These are phyloP conservation scores for Musa itinerans DNA, from an alignment of 176 grass and related monocot genomes.

Conservation along the genomic window DNA sequence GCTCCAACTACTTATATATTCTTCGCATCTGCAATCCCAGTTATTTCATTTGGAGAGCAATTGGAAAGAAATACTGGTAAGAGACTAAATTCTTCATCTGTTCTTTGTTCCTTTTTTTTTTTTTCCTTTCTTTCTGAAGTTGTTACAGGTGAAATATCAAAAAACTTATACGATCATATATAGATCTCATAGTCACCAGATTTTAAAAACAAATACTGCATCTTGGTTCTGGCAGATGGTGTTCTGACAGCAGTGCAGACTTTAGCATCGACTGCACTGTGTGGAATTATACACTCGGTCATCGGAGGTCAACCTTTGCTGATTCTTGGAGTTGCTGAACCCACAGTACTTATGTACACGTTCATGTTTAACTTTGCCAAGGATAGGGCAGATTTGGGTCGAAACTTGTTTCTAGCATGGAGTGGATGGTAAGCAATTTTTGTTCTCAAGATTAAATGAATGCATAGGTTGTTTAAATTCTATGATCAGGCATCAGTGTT, in stretches of 20 bases:
- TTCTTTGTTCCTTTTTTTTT: background rate
- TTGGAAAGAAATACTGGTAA: slow-evolving; percentile 86
- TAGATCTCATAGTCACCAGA: background rate
- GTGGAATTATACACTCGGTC: slow-evolving; percentile 88
- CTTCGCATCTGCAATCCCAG: slow-evolving; percentile 95
- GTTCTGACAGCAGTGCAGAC: slow-evolving; percentile 90
- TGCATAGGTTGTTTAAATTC: background rate
- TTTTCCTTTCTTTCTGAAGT: no score
- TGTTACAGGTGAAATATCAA: no score
- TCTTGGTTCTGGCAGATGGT: slow-evolving; percentile 44
- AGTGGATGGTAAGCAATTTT: slow-evolving; percentile 67
- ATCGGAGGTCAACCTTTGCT: slow-evolving; percentile 88
- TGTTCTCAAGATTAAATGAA: background rate
- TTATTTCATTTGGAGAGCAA: slow-evolving; percentile 97
- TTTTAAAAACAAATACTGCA: background rate
- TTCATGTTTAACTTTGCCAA: slow-evolving; percentile 99
- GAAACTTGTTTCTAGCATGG: slow-evolving; percentile 79
- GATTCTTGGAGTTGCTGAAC: slow-evolving; percentile 91
- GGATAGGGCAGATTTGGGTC: slow-evolving; percentile 66
- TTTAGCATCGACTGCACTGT: slow-evolving; percentile 82
- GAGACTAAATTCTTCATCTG: background rate
- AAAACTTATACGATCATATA: background rate
- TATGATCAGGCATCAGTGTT: background rate
- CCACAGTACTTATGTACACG: slow-evolving; percentile 97
- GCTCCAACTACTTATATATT: slow-evolving; percentile 99